phyloP scores from a whole-genome alignment of 306 rosid species.

The Cotoneaster glaucophyllus region DNA sequence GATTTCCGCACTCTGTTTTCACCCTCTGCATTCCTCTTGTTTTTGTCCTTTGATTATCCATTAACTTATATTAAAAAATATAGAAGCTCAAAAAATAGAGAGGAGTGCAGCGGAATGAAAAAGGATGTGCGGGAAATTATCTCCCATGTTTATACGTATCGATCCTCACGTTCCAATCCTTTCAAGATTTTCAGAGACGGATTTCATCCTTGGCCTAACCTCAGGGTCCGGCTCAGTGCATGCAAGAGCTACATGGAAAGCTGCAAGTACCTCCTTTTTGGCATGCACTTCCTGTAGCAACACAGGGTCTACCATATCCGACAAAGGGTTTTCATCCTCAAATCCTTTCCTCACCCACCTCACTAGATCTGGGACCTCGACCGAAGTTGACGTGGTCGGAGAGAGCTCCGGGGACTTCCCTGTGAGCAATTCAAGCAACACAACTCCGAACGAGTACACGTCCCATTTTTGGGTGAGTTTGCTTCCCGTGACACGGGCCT shows the following conservation, averaged over 20 bases:
- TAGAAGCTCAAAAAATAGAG: background rate
- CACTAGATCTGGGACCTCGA: conserved; percentile 71
- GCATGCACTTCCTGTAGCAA: conserved; percentile 86
- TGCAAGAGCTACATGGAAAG: conserved; percentile 75
- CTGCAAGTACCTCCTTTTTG: conserved; percentile 85
- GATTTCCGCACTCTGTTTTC: no score
- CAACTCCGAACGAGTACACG: conserved; percentile 81
- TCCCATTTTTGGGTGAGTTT: conserved; percentile 93
- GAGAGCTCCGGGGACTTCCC: conserved; percentile 92
- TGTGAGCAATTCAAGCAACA: conserved; percentile 76
- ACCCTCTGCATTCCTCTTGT: background rate
- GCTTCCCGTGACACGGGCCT: conserved; percentile 58
- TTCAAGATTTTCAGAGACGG: conserved; percentile 82
- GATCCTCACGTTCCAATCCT: conserved; percentile 37
- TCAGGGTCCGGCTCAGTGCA: conserved; percentile 92
- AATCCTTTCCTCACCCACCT: conserved; percentile 93
- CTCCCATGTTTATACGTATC: background rate
- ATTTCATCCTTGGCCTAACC: conserved; percentile 81
- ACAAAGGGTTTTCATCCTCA: conserved; percentile 78
- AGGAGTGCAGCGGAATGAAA: background rate
- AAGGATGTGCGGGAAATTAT: background rate
- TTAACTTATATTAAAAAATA: no score
- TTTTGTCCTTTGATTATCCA: no score
- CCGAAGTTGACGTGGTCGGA: conserved; percentile 76
- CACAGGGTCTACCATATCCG: conserved; percentile 84